Evolutionary conservation across 2,329 filamentous ascomycete genomes (phyloP).

Genomic region (Hypomyces perniciosus): DNA sequence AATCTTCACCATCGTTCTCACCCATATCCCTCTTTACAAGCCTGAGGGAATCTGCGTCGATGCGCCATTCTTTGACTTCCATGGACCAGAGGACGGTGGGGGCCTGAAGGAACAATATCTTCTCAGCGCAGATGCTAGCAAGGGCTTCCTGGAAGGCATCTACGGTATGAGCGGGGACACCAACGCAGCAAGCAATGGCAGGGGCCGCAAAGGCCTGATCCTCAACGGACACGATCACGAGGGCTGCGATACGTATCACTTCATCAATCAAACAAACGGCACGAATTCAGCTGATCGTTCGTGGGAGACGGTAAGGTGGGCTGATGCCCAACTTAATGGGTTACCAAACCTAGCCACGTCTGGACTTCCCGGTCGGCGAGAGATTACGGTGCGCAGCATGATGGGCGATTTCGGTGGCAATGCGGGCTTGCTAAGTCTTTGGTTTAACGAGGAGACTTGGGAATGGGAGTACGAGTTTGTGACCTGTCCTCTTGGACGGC

Average conservation of each 20-base stretch:
- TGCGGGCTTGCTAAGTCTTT: slow-evolving; percentile 78
- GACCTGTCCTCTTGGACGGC: slow-evolving; percentile 72
- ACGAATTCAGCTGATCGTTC: slow-evolving; percentile 32
- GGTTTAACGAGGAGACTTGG: slow-evolving; percentile 70
- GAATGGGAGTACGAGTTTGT: slow-evolving; percentile 80
- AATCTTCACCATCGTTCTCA: slow-evolving; percentile 77
- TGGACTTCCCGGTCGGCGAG: slow-evolving; percentile 61
- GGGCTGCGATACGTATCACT: slow-evolving; percentile 88
- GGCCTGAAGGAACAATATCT: slow-evolving; percentile 89
- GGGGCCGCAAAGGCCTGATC: slow-evolving; percentile 69
- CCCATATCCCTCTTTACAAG: slow-evolving; percentile 89
- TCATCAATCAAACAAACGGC: slow-evolving; percentile 56
- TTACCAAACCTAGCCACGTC: slow-evolving; percentile 28
- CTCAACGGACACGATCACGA: slow-evolving; percentile 93
- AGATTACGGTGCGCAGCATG: slow-evolving; percentile 94
- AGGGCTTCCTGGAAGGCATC: slow-evolving; percentile 74
- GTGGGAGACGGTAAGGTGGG: slow-evolving; percentile 48
- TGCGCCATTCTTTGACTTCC: slow-evolving; percentile 75
- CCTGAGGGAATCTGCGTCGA: slow-evolving; percentile 76
- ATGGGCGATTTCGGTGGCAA: slow-evolving; percentile 97
- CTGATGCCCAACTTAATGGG: slow-evolving; percentile 34
- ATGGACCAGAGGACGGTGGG: slow-evolving; percentile 55
- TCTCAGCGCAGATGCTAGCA: slow-evolving; percentile 65
- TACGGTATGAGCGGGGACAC: slow-evolving; percentile 67
- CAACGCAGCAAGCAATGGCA: slow-evolving; percentile 52